Evolutionary conservation across 2,329 filamentous ascomycete species (phyloP).

Genomic region (Exophiala bonariae): DNA sequence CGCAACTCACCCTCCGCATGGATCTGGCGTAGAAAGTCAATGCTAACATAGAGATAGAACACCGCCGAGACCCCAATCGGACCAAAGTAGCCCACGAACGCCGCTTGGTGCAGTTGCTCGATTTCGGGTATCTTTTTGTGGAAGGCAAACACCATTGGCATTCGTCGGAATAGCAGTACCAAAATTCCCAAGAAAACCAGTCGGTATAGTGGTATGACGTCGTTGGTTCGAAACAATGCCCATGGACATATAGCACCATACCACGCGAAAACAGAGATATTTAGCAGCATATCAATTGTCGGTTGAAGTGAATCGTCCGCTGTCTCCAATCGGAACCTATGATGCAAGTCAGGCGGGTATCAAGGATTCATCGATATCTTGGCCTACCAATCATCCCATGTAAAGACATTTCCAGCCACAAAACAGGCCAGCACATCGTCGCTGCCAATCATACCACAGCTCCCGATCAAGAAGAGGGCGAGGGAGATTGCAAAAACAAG

Average conservation of each 20-base stretch:
- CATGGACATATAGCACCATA: constrained; percentile 85
- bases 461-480: constrained; percentile 82
- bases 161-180: constrained; percentile 73
- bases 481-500: constrained; percentile 82
- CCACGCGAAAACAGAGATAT: constrained; percentile 87
- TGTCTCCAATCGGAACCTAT: constrained; percentile 82
- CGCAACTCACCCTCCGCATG: constrained; percentile 62
- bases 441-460: constrained; percentile 80
- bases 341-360: constrained; percentile 22
- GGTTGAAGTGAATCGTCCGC: constrained; percentile 90
- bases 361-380: not conserved
- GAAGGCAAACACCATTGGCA: constrained; percentile 73
- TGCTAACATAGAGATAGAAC: constrained; percentile 81
- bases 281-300: constrained; percentile 92
- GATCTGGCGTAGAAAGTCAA: constrained; percentile 67
- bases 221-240: constrained; percentile 66
- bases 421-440: constrained; percentile 93
- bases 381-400: constrained; percentile 65
- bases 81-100: constrained; percentile 90
- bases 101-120: constrained; percentile 68
- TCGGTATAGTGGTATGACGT: constrained; percentile 70
- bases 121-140: constrained; percentile 80
- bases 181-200: constrained; percentile 72
- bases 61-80: constrained; percentile 88
- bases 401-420: constrained; percentile 86